Evolutionary conservation across 768 basidiomycete species (phyloP).

Genomic region (Auricularia sp.): DNA sequence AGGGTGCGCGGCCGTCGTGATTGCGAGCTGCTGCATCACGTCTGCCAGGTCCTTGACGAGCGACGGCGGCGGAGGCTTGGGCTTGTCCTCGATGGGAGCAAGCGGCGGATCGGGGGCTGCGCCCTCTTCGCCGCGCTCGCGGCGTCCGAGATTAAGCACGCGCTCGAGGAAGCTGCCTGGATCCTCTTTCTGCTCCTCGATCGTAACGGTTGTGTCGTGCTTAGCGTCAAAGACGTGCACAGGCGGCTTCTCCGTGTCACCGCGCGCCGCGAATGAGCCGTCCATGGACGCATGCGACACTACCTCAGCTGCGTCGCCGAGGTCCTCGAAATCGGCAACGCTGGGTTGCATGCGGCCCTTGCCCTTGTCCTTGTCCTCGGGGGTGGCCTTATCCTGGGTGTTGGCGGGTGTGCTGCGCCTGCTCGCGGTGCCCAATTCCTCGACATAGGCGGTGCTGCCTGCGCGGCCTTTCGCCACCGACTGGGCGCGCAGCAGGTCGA

Average conservation of each 20-base stretch:
- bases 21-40: slow-evolving; percentile 45
- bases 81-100: slow-evolving; percentile 27
- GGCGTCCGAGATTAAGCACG: background rate
- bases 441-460: slow-evolving; percentile 23
- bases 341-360: slow-evolving; percentile 25
- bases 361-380: slow-evolving; percentile 29
- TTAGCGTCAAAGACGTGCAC: slow-evolving; percentile 44
- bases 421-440: slow-evolving; percentile 15
- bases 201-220: slow-evolving; percentile 3
- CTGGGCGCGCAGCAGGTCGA: slow-evolving; percentile 13
- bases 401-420: slow-evolving; percentile 6
- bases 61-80: slow-evolving; percentile 26
- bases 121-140: background rate
- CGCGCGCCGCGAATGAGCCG: slow-evolving; percentile 29
- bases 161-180: background rate
- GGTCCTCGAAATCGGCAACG: background rate
- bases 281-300: slow-evolving; percentile 24
- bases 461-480: slow-evolving; percentile 22
- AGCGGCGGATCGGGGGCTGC: slow-evolving; percentile 38
- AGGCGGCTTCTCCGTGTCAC: slow-evolving; percentile 44
- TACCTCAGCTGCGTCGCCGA: background rate
- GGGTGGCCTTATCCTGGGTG: background rate
- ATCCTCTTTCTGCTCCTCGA: background rate
- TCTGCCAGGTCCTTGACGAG: slow-evolving; percentile 55
- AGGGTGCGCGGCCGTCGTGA: slow-evolving; percentile 53